These are phyloP conservation scores for Xylaria sp. DNA, from an alignment of 2,329 filamentous ascomycete species.

Conservation along the genomic window DNA sequence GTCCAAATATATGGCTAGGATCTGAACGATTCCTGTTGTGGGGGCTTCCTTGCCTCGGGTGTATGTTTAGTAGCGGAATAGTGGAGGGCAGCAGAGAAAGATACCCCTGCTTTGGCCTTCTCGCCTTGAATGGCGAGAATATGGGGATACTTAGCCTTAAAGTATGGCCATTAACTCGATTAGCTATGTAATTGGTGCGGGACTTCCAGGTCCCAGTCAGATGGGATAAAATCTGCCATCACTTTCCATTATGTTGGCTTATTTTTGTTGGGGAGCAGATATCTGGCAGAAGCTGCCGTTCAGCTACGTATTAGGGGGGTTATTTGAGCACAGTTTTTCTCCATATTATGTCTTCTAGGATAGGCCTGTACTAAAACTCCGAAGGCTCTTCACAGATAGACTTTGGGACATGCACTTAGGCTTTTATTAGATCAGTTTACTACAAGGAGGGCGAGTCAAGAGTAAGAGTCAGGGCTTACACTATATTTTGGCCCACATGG, in stretches of 20 bases:
- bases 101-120: constrained; percentile 19
- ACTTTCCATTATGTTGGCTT: not conserved
- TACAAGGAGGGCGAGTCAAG: constrained; percentile 20
- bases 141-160: constrained; percentile 7
- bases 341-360: constrained; percentile 18
- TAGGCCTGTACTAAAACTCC: constrained; percentile 3
- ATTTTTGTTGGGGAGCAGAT: constrained; percentile 4
- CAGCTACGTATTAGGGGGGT: not conserved
- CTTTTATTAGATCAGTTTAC: constrained; percentile 33
- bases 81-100: constrained; percentile 18
- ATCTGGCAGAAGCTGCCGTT: constrained; percentile 1
- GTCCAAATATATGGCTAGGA: constrained; percentile 28
- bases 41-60: constrained; percentile 22
- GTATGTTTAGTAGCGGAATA: constrained; percentile 13
- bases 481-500: constrained; percentile 25
- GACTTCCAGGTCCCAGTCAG: not conserved
- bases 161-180: constrained; percentile 6
- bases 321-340: constrained; percentile 2
- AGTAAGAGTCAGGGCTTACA: constrained; percentile 32
- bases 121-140: constrained; percentile 3
- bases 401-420: not conserved
- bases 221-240: not conserved
- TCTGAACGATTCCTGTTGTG: constrained; percentile 27
- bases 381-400: constrained; percentile 3
- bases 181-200: constrained; percentile 12